Conservation (phyloP, 306 rosid species). For the Hylodesmum podocarpum region DNA sequence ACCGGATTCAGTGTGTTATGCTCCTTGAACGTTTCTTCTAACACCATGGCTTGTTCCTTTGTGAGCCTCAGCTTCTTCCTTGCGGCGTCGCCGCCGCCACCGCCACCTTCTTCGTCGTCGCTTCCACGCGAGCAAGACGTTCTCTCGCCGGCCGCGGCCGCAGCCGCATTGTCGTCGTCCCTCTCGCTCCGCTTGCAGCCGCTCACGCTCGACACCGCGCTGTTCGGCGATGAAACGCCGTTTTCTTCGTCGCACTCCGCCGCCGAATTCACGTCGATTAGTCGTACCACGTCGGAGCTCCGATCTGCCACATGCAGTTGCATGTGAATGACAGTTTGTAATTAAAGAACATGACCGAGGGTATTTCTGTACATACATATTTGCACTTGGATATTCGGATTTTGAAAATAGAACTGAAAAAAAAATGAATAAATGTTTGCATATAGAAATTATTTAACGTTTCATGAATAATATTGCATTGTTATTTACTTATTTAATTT, state of each 20-base stretch:
- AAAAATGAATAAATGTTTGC: too few species aligned
- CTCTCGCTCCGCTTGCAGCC: conserved; percentile 69
- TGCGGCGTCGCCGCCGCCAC: conserved; percentile 39
- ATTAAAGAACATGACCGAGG: background rate
- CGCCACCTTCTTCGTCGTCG: conserved; percentile 59
- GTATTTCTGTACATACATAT: background rate
- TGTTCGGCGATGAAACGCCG: conserved; percentile 73
- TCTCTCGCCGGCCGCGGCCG: conserved; percentile 28
- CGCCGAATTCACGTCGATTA: conserved; percentile 48
- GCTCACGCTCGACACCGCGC: conserved; percentile 68
- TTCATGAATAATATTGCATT: background rate
- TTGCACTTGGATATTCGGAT: background rate
- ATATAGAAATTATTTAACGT: background rate
- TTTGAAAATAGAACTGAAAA: background rate
- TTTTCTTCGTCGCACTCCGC: conserved; percentile 55
- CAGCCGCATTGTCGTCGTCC: conserved; percentile 58
- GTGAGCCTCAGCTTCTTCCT: conserved; percentile 80
- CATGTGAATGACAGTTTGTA: conserved; percentile 25
- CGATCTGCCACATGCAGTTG: conserved; percentile 38
- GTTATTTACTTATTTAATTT: background rate
- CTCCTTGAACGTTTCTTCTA: conserved; percentile 80
- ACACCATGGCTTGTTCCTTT: conserved; percentile 68
- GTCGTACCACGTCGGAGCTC: conserved; percentile 40
- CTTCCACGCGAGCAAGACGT: conserved; percentile 61
- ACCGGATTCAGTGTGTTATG: conserved; percentile 75